Base-by-base conservation (phyloP, 352 stramenopile genomes). In the Phytopythium helicoides region DNA sequence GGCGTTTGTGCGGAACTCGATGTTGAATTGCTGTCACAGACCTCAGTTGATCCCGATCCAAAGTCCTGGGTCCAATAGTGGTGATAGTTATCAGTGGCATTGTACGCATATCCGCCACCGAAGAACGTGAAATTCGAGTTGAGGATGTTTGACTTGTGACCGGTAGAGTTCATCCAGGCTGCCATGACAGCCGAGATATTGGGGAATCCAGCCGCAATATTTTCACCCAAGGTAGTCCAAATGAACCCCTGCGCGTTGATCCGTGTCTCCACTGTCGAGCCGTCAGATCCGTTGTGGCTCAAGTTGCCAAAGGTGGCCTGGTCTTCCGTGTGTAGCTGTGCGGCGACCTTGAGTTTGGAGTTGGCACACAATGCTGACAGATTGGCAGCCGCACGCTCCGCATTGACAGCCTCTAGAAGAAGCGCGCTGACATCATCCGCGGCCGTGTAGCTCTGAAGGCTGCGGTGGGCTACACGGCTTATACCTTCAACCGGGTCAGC, bases 31-130 rank as follows among this genome's bases (percentile, higher is more conserved):
- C 15, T 36, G 6, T 26, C 40, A 10, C 41, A 48, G 1, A 6
- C 22, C 7, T 48, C 41, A 15, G 23, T 36, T 6, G 5, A 14
- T n/a, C 41, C 41, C 1, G 45, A n/a, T 45, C 60, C 73, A 42
- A 87, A 89, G 53, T 85, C 56, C 48, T 89, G 75, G 25, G 71
- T 86, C 73, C 78, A 87, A 55, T 70, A 89, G 54, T 75, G 62
- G 8, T 58, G 38, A 57, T 79, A 78, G 34, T 35, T 41, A 3
- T 52, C 62, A 16, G 62, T 19, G 0, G 46, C 1, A 12, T 62
- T 76, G 51, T 60, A 66, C 0, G 61, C 52, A 47, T 78, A 81
- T n/a, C 61, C 71, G 10, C 52, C 50, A 33, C 54, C 59, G 34
- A 67, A 62, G 39, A 53, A 58, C 31, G 3, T 60, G 54, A 46